Evolutionary conservation across 1,284 basidiomycete genomes (phyloP).

Genomic region (Malassezia dermatis): DNA sequence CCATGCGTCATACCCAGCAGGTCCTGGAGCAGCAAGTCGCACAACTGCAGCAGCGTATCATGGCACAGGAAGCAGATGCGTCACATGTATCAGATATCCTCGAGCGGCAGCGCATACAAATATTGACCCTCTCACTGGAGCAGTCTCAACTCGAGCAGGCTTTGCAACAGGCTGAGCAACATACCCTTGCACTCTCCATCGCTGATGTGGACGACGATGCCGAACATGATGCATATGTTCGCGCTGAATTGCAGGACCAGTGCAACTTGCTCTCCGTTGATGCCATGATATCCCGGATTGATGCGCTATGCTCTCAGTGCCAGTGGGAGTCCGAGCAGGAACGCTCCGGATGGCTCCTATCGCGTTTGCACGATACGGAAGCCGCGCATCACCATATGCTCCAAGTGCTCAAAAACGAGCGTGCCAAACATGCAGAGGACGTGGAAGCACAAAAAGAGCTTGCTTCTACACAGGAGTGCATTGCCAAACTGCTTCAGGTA

Average conservation of each 20-base stretch:
- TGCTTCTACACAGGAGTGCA: background rate
- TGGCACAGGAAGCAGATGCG: background rate
- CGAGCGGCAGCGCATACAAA: background rate
- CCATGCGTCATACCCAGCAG: background rate
- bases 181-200: background rate
- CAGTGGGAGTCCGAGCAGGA: background rate
- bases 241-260: background rate
- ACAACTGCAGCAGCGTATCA: background rate
- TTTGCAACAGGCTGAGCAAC: background rate
- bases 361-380: background rate
- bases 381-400: background rate
- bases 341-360: background rate
- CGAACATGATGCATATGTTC: background rate
- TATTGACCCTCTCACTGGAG: background rate
- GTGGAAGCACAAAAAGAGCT: background rate
- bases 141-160: background rate
- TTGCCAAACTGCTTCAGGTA: background rate
- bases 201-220: background rate
- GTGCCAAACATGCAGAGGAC: background rate
- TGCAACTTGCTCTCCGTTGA: background rate
- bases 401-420: background rate
- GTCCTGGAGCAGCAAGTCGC: background rate
- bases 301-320: background rate
- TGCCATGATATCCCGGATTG: background rate
- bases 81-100: background rate